These are phyloP conservation scores for Oryza rufipogon DNA, from an alignment of 176 grass and related monocot genomes.

Conservation along the genomic window DNA sequence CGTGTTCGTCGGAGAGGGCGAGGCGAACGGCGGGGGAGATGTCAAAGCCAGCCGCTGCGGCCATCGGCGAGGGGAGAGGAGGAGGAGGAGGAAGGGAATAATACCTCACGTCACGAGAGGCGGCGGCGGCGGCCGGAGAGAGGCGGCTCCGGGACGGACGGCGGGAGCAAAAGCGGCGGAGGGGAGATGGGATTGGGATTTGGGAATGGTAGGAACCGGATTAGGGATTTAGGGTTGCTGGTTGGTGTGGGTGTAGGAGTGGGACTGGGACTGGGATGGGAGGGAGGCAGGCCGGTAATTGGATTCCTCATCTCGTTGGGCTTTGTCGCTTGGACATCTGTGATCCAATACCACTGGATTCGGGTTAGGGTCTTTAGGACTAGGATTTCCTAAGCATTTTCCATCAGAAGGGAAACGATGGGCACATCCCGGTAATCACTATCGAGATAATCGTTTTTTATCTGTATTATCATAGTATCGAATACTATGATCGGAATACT, in stretches of 20 bases:
- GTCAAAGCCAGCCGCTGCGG: not conserved
- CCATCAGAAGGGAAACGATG: no score
- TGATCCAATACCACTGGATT: no score
- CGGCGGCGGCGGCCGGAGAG: not conserved
- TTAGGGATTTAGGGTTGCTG: constrained; percentile 12
- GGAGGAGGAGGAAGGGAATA: not conserved
- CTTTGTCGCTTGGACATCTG: not conserved
- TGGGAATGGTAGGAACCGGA: constrained; percentile 44
- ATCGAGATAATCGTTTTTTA: no score
- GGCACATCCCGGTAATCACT: no score
- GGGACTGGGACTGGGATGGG: not conserved
- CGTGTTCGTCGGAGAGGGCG: no score
- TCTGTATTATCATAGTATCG: no score
- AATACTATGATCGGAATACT: no score
- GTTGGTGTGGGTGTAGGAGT: no score
- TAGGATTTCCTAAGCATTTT: no score
- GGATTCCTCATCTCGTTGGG: not conserved
- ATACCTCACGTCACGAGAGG: constrained; percentile 1
- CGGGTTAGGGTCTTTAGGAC: no score
- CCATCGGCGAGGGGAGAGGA: not conserved
- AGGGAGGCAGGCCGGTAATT: not conserved
- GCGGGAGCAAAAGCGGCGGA: not conserved
- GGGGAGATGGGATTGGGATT: constrained; percentile 37
- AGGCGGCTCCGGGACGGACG: constrained; percentile 18
- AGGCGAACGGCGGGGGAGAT: no score